These are phyloP conservation scores for Starmerella apicola DNA, from an alignment of 805 yeast genomes.

Conservation along the genomic window DNA sequence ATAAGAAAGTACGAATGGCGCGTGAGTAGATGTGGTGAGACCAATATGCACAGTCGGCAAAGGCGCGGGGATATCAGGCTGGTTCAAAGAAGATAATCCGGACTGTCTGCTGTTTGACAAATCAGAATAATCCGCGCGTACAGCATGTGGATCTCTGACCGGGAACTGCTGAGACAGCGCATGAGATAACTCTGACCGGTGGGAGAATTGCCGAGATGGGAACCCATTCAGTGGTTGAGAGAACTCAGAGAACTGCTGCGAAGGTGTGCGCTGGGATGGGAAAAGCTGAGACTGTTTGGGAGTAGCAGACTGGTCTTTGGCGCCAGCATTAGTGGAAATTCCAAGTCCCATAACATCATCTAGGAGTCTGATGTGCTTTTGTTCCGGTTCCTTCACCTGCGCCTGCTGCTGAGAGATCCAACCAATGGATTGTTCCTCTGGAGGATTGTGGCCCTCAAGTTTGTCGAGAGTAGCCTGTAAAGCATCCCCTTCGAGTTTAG, in stretches of 20 bases:
- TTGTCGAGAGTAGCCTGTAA: constrained; percentile 60
- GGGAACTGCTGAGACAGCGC: not conserved
- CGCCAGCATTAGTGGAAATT: not conserved
- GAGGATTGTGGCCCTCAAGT: constrained; percentile 46
- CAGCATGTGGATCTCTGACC: not conserved
- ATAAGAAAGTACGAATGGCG: constrained; percentile 69
- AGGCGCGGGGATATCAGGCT: constrained; percentile 17
- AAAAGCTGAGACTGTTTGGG: not conserved
- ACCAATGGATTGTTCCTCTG: not conserved
- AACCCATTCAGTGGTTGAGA: not conserved
- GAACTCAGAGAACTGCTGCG: not conserved
- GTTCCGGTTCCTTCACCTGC: no score
- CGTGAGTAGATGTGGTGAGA: constrained; percentile 34
- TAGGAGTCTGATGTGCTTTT: no score
- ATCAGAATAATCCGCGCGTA: not conserved
- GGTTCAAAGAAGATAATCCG: not conserved
- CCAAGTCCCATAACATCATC: not conserved
- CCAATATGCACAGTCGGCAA: constrained; percentile 12
- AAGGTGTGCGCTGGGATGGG: not conserved
- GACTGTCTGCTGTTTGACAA: not conserved
- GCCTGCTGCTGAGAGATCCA: not conserved
- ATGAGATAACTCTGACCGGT: no score
- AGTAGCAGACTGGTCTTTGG: not conserved
- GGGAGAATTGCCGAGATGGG: not conserved
- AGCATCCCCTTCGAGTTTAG: constrained; percentile 55